Evolutionary conservation across 768 basidiomycete species (phyloP).

Genomic region (Phaffia tasmanica): DNA sequence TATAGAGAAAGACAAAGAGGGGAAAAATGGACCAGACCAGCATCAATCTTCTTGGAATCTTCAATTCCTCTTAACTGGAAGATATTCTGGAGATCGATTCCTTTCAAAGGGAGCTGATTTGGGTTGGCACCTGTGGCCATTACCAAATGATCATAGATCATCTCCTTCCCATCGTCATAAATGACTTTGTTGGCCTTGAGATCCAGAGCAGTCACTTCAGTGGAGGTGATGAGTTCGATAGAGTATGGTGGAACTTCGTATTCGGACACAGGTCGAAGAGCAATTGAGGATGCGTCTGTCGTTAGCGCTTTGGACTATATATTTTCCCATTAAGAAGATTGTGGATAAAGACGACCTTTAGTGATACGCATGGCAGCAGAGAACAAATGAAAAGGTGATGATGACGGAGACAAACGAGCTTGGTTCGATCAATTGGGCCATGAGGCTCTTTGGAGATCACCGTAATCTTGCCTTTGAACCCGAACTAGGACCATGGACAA

Average conservation of each 20-base stretch:
- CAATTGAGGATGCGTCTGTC: slow-evolving; percentile 64
- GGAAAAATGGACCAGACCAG: slow-evolving; percentile 41
- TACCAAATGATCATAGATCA: slow-evolving; percentile 64
- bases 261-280: neutral
- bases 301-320: slow-evolving; percentile 41
- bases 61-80: slow-evolving; percentile 59
- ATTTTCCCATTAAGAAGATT: neutral
- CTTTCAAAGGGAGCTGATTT: slow-evolving; percentile 58
- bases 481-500: slow-evolving; percentile 45
- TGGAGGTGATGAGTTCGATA: slow-evolving; percentile 37
- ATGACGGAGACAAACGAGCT: slow-evolving; percentile 47
- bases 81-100: slow-evolving; percentile 62
- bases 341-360: too few relatives aligned
- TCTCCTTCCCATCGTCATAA: slow-evolving; percentile 51
- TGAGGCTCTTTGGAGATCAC: slow-evolving; percentile 67
- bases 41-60: slow-evolving; percentile 53
- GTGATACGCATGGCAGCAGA: too few relatives aligned
- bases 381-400: too few relatives aligned
- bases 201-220: slow-evolving; percentile 58
- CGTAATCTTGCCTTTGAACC: slow-evolving; percentile 64
- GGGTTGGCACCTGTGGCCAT: slow-evolving; percentile 67
- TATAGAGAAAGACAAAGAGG: neutral
- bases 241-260: slow-evolving; percentile 12
- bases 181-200: slow-evolving; percentile 52
- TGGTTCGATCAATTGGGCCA: slow-evolving; percentile 79